These are phyloP conservation scores for Passiflora organensis DNA, from an alignment of 345 rosid genomes.

Conservation along the genomic window DNA sequence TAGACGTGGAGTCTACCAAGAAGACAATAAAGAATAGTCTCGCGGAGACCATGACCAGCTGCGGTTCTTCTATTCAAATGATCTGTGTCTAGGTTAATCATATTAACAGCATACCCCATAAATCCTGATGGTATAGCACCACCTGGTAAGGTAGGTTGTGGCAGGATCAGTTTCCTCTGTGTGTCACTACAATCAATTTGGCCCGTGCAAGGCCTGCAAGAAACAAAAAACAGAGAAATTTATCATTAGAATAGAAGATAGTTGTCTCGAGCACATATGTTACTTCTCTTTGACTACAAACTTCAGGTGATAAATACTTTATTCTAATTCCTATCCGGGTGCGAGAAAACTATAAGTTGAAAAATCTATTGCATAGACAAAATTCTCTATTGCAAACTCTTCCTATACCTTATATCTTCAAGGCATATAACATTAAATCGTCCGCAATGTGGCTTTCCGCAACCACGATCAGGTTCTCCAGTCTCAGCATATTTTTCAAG, in stretches of 20 bases:
- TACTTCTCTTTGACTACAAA: not conserved
- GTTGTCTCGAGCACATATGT: not conserved
- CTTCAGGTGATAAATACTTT: not conserved
- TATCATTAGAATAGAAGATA: not conserved
- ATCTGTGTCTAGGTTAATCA: constrained; percentile 34
- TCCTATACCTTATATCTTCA: constrained; percentile 39
- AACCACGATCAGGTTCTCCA: constrained; percentile 31
- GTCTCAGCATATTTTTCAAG: constrained; percentile 29
- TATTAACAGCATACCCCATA: constrained; percentile 60
- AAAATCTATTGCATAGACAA: too few relatives aligned
- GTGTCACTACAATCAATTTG: constrained; percentile 22
- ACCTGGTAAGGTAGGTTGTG: constrained; percentile 29
- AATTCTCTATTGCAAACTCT: too few relatives aligned
- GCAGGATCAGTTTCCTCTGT: constrained; percentile 43
- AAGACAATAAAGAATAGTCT: constrained; percentile 47
- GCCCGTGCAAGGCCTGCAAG: constrained; percentile 30
- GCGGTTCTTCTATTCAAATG: constrained; percentile 19
- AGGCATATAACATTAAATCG: constrained; percentile 50
- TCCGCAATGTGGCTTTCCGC: constrained; percentile 35
- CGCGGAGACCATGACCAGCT: constrained; percentile 45
- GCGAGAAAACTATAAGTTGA: not conserved
- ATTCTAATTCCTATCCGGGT: not conserved
- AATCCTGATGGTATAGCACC: constrained; percentile 48
- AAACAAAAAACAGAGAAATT: not conserved
- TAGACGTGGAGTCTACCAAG: constrained; percentile 58